Percentiles rank a stretch among this genome's conserved stretches.
Evolutionary conservation across 257 asterid species (phyloP).

Genomic region (Nicotiana tomentosiformis): DNA sequence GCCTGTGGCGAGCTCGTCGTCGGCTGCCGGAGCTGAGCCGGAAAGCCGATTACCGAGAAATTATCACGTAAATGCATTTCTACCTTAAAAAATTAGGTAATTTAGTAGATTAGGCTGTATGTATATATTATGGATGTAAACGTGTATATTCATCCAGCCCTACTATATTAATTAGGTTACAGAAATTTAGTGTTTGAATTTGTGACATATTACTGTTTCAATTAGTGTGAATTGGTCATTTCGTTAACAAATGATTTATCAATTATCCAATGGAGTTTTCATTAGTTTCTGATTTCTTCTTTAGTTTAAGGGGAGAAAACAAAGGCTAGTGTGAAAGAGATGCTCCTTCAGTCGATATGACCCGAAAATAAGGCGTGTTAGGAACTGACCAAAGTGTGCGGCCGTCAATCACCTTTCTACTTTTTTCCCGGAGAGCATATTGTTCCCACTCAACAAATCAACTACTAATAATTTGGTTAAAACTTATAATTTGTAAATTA

Average conservation of each 20-base stretch:
- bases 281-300: neutral
- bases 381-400: neutral
- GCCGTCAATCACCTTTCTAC: constrained; percentile 4
- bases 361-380: neutral
- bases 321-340: neutral
- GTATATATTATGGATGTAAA: neutral
- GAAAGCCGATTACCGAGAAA: neutral
- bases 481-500: too few relatives aligned
- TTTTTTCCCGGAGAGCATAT: neutral
- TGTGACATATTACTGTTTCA: neutral
- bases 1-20: constrained; percentile 3
- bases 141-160: neutral
- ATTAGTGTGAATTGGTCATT: neutral
- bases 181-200: neutral
- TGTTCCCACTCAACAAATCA: neutral
- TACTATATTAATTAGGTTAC: neutral
- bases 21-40: neutral
- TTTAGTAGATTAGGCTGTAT: neutral
- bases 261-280: neutral
- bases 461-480: too few relatives aligned
- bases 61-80: constrained; percentile 10
- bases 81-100: neutral
- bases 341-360: neutral
- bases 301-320: neutral
- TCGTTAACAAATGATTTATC: neutral